phyloP scores from a whole-genome alignment of 164 flowering plant species.

The Liquidambar formosana region DNA sequence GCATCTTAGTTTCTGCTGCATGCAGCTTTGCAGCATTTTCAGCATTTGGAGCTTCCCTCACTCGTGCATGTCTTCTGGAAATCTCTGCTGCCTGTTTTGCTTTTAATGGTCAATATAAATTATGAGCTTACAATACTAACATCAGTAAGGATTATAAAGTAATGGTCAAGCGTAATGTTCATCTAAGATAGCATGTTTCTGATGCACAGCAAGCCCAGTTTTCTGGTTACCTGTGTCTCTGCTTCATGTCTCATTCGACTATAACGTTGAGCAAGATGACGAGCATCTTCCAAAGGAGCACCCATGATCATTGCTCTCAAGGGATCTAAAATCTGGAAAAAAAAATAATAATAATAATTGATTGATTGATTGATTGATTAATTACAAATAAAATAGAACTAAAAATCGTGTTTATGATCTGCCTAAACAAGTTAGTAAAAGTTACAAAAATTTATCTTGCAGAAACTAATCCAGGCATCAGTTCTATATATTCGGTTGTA shows the following conservation, averaged over 20 bases:
- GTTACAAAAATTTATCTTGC: neutral
- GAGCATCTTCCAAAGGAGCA: conserved; percentile 97
- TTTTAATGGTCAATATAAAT: conserved; percentile 22
- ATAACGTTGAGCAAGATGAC: conserved; percentile 99
- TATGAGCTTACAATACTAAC: conserved; percentile 13
- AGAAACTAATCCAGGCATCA: neutral
- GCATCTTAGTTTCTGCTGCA: conserved; percentile 82
- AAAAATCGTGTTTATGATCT: neutral
- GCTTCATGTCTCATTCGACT: conserved; percentile 99
- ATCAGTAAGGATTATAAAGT: neutral
- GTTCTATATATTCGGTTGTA: neutral
- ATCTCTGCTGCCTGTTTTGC: conserved; percentile 79
- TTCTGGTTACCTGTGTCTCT: conserved; percentile 70
- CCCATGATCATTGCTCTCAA: conserved; percentile 82
- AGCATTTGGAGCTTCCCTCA: conserved; percentile 66
- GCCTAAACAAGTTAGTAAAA: neutral
- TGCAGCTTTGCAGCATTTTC: conserved; percentile 82
- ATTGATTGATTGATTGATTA: too few relatives aligned
- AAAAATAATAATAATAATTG: conserved; percentile 3
- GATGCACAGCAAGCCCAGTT: neutral
- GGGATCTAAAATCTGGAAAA: conserved; percentile 80
- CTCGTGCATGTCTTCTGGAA: conserved; percentile 73
- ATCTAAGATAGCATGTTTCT: neutral
- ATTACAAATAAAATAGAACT: neutral
- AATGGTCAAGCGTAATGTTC: neutral